phyloP scores from a whole-genome alignment of 495 filamentous ascomycete genomes.

The Evernia prunastri region DNA sequence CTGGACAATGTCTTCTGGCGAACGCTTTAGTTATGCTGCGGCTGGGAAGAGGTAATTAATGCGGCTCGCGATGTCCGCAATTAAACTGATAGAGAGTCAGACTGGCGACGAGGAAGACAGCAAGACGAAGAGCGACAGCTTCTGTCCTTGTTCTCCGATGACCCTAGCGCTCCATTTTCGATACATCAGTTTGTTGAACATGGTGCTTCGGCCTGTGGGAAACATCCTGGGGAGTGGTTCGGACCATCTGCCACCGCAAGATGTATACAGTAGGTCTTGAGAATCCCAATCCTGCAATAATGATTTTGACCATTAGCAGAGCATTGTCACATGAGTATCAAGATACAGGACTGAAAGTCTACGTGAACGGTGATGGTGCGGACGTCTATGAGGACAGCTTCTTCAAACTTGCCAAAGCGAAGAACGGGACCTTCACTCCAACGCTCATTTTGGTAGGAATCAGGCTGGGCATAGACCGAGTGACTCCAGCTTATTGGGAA shows the following conservation, averaged over 20 bases:
- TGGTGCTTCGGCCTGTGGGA: slow-evolving; percentile 82
- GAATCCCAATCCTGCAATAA: neutral
- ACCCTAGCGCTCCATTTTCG: slow-evolving; percentile 79
- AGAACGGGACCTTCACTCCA: slow-evolving; percentile 61
- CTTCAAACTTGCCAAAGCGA: slow-evolving; percentile 60
- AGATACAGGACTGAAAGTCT: slow-evolving; percentile 61
- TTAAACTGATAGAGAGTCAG: slow-evolving; percentile 42
- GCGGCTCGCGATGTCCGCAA: neutral
- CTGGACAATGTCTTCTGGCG: slow-evolving; percentile 86
- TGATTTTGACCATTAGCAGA: slow-evolving; percentile 43
- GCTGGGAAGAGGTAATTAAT: slow-evolving; percentile 67
- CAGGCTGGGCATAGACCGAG: slow-evolving; percentile 83
- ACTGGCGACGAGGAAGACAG: slow-evolving; percentile 65
- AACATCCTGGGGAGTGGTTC: slow-evolving; percentile 97
- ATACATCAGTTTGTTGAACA: slow-evolving; percentile 91
- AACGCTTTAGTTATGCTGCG: slow-evolving; percentile 67
- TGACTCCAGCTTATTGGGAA: slow-evolving; percentile 89
- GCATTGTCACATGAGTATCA: slow-evolving; percentile 59
- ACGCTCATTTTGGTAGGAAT: slow-evolving; percentile 85
- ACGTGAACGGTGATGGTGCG: slow-evolving; percentile 80
- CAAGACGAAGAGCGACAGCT: slow-evolving; percentile 60
- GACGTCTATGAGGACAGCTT: slow-evolving; percentile 91
- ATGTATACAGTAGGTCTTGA: slow-evolving; percentile 77
- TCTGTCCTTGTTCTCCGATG: slow-evolving; percentile 83
- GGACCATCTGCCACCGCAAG: slow-evolving; percentile 95